Percentiles rank a stretch among this genome's conserved stretches.
Conservation (phyloP, 768 basidiomycete genomes). For the Gymnopilus dilepis region DNA sequence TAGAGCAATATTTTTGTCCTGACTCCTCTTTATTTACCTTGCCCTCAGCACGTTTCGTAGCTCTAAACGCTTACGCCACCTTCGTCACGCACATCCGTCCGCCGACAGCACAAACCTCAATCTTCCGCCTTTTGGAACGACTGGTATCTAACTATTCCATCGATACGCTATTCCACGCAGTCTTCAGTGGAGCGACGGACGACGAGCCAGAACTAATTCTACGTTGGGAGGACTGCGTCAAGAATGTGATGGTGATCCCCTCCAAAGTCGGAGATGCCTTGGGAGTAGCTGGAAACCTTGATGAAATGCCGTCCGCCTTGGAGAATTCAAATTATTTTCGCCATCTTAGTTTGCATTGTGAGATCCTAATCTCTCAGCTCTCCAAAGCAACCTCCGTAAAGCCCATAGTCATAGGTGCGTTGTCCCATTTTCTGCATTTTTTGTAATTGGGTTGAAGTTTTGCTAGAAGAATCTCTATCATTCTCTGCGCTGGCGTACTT, state of each 20-base stretch:
- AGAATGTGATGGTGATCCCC: conserved; percentile 68
- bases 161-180: conserved; percentile 62
- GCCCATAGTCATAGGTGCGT: background rate
- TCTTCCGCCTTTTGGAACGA: conserved; percentile 56
- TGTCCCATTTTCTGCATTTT: background rate
- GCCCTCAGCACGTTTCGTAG: conserved; percentile 55
- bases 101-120: conserved; percentile 13
- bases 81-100: conserved; percentile 35
- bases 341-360: conserved; percentile 54
- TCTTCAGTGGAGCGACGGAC: conserved; percentile 38
- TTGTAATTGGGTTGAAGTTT: background rate
- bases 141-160: conserved; percentile 69
- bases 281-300: conserved; percentile 37
- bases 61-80: conserved; percentile 66
- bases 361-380: conserved; percentile 54
- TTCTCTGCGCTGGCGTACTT: conserved; percentile 55
- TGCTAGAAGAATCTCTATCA: conserved; percentile 34
- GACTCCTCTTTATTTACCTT: conserved; percentile 59
- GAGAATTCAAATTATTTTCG: conserved; percentile 63
- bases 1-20: conserved; percentile 79
- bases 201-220: conserved; percentile 37
- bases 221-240: conserved; percentile 81
- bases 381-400: conserved; percentile 32
- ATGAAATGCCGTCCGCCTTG: conserved; percentile 49
- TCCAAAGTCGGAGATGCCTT: conserved; percentile 79